Percentiles rank a stretch among this genome's conserved stretches.
Conservation (phyloP, 2,329 filamentous ascomycete species). For the Whalleya microplaca region DNA sequence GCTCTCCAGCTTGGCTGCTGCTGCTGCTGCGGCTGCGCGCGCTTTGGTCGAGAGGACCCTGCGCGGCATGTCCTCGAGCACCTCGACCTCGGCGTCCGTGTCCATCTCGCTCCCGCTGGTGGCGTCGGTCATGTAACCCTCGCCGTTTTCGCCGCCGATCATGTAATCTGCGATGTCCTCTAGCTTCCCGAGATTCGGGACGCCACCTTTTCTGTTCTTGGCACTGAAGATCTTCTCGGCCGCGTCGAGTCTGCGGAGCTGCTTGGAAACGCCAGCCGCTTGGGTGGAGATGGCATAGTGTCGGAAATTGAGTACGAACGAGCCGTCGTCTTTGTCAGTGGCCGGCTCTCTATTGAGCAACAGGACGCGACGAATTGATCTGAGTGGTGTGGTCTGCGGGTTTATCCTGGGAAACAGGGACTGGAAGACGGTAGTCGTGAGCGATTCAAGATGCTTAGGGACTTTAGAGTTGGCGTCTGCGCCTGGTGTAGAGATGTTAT, state of each 20-base stretch:
- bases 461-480: conserved; percentile 67
- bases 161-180: conserved; percentile 95
- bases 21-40: no score
- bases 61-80: conserved; percentile 66
- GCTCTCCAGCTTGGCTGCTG: conserved; percentile 46
- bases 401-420: conserved; percentile 96
- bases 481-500: conserved; percentile 80
- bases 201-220: conserved; percentile 66
- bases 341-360: conserved; percentile 80
- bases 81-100: conserved; percentile 93
- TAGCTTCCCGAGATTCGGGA: conserved; percentile 89
- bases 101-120: conserved; percentile 90
- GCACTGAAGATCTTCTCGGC: conserved; percentile 76
- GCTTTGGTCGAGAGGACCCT: conserved; percentile 60
- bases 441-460: conserved; percentile 91
- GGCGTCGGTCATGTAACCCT: conserved; percentile 83
- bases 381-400: conserved; percentile 84
- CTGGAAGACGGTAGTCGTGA: conserved; percentile 93
- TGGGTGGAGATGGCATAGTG: conserved; percentile 97
- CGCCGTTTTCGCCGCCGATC: conserved; percentile 75
- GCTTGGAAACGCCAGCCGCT: conserved; percentile 80
- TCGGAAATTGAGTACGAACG: conserved; percentile 83
- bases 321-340: conserved; percentile 60
- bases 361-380: conserved; percentile 89
- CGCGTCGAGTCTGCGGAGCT: conserved; percentile 80